Conservation (phyloP, 2,329 filamentous ascomycete genomes). For the Neofusicoccum sp. region DNA sequence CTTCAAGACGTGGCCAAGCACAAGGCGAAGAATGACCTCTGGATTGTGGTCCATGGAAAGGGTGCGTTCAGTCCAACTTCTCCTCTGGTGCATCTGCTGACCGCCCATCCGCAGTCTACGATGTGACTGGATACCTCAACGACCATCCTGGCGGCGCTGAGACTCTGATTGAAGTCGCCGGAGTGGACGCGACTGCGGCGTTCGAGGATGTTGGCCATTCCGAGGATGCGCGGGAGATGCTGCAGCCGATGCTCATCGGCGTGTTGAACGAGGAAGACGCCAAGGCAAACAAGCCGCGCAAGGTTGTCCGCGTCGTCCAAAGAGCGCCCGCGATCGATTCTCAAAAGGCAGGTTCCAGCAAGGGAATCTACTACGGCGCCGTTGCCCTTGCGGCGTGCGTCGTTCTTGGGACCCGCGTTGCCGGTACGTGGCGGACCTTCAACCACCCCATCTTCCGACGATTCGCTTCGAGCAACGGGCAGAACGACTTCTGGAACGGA, state of each 20-base stretch:
- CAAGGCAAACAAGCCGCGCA: conserved; percentile 20
- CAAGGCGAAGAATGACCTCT: conserved; percentile 52
- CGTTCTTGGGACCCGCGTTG: not conserved
- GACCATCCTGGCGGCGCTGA: conserved; percentile 58
- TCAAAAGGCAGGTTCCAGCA: not conserved
- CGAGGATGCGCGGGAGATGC: conserved; percentile 48
- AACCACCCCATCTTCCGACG: not conserved
- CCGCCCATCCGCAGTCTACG: conserved; percentile 49
- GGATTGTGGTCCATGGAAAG: conserved; percentile 60
- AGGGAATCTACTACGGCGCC: not conserved
- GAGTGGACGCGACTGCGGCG: conserved; percentile 45
- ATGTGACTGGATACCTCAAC: conserved; percentile 59
- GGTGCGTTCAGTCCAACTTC: conserved; percentile 21
- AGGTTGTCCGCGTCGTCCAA: conserved; percentile 23
- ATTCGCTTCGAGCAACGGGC: not conserved
- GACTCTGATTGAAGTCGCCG: conserved; percentile 44
- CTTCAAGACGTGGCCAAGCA: conserved; percentile 54
- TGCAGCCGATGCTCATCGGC: conserved; percentile 43
- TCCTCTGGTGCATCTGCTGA: too few relatives aligned
- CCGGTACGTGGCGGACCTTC: not conserved
- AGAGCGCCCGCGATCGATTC: not conserved
- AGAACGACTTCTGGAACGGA: conserved; percentile 27
- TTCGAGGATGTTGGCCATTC: conserved; percentile 52
- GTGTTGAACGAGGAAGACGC: conserved; percentile 28
- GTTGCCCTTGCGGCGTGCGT: not conserved